Evolutionary conservation across 176 grass and related monocot species (phyloP).

Genomic region (Oryza glaberrima): DNA sequence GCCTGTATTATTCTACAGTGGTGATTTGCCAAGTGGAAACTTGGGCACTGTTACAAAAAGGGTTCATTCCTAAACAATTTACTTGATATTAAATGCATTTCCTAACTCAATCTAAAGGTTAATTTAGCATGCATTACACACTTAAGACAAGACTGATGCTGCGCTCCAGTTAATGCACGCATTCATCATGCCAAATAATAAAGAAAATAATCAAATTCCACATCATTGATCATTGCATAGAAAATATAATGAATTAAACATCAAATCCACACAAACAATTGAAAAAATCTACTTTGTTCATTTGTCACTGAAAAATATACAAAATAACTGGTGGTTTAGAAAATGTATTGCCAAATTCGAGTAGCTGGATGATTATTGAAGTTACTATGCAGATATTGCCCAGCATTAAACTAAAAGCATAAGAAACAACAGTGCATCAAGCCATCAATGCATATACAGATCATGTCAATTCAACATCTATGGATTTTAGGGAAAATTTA

Average conservation of each 20-base stretch:
- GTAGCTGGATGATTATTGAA: neutral
- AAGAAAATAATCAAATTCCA: no score
- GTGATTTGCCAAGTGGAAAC: no score
- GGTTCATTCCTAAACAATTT: neutral
- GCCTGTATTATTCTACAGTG: no score
- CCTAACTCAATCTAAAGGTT: neutral
- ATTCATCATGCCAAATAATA: neutral
- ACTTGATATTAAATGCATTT: neutral
- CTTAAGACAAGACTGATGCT: neutral
- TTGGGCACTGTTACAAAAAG: no score
- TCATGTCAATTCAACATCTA: neutral
- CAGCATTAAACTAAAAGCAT: slow-evolving; percentile 6
- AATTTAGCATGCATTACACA: neutral
- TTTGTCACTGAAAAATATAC: neutral
- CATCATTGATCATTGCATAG: neutral
- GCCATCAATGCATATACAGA: slow-evolving; percentile 9
- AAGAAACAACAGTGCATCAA: slow-evolving; percentile 12
- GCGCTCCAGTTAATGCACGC: neutral
- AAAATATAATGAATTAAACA: slow-evolving; percentile 2
- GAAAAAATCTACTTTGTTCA: neutral
- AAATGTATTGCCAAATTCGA: slow-evolving; percentile 9
- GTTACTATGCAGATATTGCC: neutral
- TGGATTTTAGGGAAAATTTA: neutral
- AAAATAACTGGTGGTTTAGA: neutral
- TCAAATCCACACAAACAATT: neutral